phyloP scores from a whole-genome alignment of 2,329 filamentous ascomycete species.

The Diplodia mutila region DNA sequence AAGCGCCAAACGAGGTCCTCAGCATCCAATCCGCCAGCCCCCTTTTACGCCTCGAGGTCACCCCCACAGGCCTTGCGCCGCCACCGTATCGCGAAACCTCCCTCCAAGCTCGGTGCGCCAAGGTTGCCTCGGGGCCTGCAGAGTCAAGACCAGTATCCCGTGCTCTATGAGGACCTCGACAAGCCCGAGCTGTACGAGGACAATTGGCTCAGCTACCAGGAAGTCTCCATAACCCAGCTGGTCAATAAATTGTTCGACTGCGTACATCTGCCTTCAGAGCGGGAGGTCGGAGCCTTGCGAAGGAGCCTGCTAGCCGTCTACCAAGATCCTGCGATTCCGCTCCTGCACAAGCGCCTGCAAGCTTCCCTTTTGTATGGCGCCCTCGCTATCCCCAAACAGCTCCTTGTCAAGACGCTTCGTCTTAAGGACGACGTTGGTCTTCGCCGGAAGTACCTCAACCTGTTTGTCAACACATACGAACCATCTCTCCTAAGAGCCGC shows the following conservation, averaged over 20 bases:
- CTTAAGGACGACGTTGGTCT: slow-evolving; percentile 62
- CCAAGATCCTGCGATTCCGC: slow-evolving; percentile 54
- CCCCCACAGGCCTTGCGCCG: slow-evolving; percentile 41
- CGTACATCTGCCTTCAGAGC: slow-evolving; percentile 30
- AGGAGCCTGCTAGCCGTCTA: slow-evolving; percentile 58
- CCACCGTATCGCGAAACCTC: slow-evolving; percentile 33
- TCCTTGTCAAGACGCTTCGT: slow-evolving; percentile 50
- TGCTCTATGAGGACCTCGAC: slow-evolving; percentile 58
- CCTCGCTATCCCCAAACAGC: slow-evolving; percentile 59
- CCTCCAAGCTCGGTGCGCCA: slow-evolving; percentile 40
- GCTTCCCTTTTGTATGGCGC: slow-evolving; percentile 63
- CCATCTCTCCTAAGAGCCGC: slow-evolving; percentile 55
- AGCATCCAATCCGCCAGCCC: slow-evolving; percentile 37
- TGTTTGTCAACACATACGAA: slow-evolving; percentile 64
- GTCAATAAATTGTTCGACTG: slow-evolving; percentile 60
- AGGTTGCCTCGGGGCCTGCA: slow-evolving; percentile 38
- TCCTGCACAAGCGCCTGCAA: slow-evolving; percentile 61
- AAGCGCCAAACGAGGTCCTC: slow-evolving; percentile 27
- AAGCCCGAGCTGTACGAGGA: slow-evolving; percentile 66
- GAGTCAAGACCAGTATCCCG: slow-evolving; percentile 51
- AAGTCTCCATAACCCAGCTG: slow-evolving; percentile 63
- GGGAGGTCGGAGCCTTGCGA: slow-evolving; percentile 41
- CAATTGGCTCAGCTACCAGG: slow-evolving; percentile 65
- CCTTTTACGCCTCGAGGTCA: slow-evolving; percentile 42
- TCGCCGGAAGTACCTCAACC: slow-evolving; percentile 58